Conservation (phyloP, 176 grass and related monocot genomes). For the Juncus inflexus region DNA sequence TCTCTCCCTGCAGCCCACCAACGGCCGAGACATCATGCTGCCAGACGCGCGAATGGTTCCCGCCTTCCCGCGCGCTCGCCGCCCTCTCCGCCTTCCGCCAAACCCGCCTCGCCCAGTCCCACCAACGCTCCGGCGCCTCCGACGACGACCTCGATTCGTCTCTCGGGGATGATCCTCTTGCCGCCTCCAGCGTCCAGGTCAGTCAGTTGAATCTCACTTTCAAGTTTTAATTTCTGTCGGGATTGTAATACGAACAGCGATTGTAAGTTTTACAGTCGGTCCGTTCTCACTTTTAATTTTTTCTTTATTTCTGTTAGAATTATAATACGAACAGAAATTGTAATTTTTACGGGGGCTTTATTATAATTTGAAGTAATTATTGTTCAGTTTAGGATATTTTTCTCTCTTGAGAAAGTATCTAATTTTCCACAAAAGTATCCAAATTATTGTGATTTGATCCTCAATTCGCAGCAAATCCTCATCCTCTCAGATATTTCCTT, state of each 20-base stretch:
- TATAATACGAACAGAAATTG: no score
- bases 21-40: conserved; percentile 90
- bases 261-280: no score
- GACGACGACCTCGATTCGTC: conserved; percentile 53
- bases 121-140: conserved; percentile 29
- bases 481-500: no score
- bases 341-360: no score
- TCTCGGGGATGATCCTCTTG: conserved; percentile 90
- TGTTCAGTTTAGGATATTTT: no score
- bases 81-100: conserved; percentile 90
- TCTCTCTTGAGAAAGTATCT: no score
- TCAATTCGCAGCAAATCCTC: no score
- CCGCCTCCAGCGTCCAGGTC: conserved; percentile 69
- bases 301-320: no score
- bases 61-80: conserved; percentile 87
- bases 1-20: conserved; percentile 85
- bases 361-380: no score
- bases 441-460: no score
- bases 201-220: conserved; percentile 24
- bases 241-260: not conserved
- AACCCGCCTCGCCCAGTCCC: conserved; percentile 66
- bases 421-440: no score
- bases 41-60: conserved; percentile 96
- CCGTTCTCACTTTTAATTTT: no score
- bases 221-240: not conserved